These are phyloP conservation scores for Paramecium sexaurelia DNA, from an alignment of 73 alveolate species.

Conservation along the genomic window DNA sequence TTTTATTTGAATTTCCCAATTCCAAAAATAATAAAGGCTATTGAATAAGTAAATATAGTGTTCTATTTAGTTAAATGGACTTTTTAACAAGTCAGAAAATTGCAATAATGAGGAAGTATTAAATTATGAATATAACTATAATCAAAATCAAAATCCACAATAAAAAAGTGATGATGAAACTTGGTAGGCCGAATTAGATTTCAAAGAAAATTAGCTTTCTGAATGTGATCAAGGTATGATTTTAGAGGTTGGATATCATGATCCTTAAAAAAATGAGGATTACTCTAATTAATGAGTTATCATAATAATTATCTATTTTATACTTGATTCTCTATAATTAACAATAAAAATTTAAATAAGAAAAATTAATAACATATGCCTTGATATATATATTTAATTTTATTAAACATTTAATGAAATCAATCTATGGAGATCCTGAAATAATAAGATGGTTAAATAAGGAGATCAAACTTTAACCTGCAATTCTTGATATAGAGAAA, in stretches of 20 bases:
- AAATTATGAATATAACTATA: too few species aligned
- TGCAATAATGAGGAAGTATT: neutral
- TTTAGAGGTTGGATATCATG: neutral
- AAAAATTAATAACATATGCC: neutral
- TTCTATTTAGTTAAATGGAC: neutral
- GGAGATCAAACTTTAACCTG: constrained; percentile 40
- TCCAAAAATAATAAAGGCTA: neutral
- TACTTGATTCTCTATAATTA: neutral
- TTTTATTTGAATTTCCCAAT: neutral
- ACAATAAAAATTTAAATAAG: neutral
- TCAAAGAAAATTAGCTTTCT: neutral
- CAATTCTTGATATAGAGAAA: constrained; percentile 35
- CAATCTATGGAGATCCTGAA: constrained; percentile 42
- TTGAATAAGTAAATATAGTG: neutral
- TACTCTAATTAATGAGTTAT: neutral
- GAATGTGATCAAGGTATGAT: neutral
- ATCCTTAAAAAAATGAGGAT: neutral
- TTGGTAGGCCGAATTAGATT: neutral
- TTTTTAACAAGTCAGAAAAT: neutral
- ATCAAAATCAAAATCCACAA: neutral
- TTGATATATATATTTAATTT: neutral
- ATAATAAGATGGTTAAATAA: constrained; percentile 41
- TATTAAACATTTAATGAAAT: neutral
- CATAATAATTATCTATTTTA: neutral
- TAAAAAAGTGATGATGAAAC: neutral